phyloP scores from a whole-genome alignment of 2,329 filamentous ascomycete genomes.

The Trichoderma semiorbis region DNA sequence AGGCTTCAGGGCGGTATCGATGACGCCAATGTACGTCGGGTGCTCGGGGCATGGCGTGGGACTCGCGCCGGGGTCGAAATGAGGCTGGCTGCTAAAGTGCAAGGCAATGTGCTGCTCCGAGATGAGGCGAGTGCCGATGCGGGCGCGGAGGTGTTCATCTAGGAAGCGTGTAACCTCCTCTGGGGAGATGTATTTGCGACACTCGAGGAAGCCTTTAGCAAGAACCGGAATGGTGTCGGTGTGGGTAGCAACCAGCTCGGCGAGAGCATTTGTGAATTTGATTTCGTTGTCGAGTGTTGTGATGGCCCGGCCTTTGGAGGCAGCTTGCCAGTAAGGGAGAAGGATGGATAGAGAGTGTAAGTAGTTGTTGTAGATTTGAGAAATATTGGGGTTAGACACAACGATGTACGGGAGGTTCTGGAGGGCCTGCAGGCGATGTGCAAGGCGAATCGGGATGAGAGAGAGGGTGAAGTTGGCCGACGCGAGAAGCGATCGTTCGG shows the following conservation, averaged over 20 bases:
- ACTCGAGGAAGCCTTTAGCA: conserved; percentile 89
- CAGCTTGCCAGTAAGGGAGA: conserved; percentile 69
- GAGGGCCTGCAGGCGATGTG: conserved; percentile 88
- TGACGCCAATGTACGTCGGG: conserved; percentile 83
- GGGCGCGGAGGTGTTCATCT: conserved; percentile 86
- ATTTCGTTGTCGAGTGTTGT: conserved; percentile 79
- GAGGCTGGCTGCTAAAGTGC: conserved; percentile 68
- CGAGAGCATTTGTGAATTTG: conserved; percentile 85
- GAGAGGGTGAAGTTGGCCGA: conserved; percentile 96
- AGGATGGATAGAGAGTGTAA: conserved; percentile 88
- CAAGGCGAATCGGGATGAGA: conserved; percentile 85
- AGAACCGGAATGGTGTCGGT: conserved; percentile 91
- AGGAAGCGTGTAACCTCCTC: conserved; percentile 85
- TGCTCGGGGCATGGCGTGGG: conserved; percentile 50
- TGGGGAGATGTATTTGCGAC: conserved; percentile 80
- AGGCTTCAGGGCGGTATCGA: conserved; percentile 84
- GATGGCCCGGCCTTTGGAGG: conserved; percentile 34
- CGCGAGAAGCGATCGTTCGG: conserved; percentile 72
- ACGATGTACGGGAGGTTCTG: conserved; percentile 96
- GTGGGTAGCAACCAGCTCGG: conserved; percentile 93
- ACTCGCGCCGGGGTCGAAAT: conserved; percentile 55
- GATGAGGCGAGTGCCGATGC: conserved; percentile 90
- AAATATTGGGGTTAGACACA: conserved; percentile 94
- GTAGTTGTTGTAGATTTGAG: conserved; percentile 94
- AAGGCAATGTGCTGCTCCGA: conserved; percentile 96